Evolutionary conservation across 352 stramenopile genomes (phyloP).

Genomic region (Globisporangium perplexum): DNA sequence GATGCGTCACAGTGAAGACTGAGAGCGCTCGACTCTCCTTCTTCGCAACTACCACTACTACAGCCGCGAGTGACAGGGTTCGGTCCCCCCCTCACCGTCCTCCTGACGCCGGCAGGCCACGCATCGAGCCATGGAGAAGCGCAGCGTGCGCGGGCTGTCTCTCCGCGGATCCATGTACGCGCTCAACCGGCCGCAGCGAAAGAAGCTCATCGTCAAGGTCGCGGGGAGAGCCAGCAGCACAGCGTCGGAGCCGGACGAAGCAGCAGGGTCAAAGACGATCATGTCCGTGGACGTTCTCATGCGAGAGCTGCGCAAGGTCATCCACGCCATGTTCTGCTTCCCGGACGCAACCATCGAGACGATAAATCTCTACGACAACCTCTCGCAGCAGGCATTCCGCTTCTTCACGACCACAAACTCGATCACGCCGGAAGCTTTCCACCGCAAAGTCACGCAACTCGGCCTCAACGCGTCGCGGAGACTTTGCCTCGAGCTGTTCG

Average conservation of each 20-base stretch:
- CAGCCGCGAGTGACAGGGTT: too few species aligned
- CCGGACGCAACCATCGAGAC: constrained; percentile 29
- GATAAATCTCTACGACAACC: constrained; percentile 49
- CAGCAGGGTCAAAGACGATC: constrained; percentile 13
- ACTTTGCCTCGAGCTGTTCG: constrained; percentile 53
- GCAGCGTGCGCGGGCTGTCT: constrained; percentile 19
- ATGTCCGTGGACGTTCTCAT: constrained; percentile 40
- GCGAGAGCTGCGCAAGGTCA: constrained; percentile 37
- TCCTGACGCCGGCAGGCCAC: too few species aligned
- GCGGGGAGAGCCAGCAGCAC: constrained; percentile 5
- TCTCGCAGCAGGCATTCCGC: constrained; percentile 57
- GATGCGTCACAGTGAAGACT: background rate
- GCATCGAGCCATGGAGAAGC: constrained; percentile 15
- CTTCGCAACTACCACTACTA: background rate
- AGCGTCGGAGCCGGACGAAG: background rate
- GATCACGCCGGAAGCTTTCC: constrained; percentile 63
- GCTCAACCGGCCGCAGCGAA: constrained; percentile 12
- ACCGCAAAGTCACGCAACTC: constrained; percentile 55
- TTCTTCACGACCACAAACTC: constrained; percentile 76
- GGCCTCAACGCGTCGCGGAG: constrained; percentile 35
- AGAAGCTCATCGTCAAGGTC: constrained; percentile 11
- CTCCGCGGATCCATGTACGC: constrained; percentile 33
- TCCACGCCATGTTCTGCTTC: constrained; percentile 43
- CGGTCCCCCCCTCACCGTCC: too few species aligned
- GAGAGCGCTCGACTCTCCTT: too few species aligned